These are phyloP conservation scores for Taphrina pruni DNA, from an alignment of 1,139 yeast species.

Conservation along the genomic window DNA sequence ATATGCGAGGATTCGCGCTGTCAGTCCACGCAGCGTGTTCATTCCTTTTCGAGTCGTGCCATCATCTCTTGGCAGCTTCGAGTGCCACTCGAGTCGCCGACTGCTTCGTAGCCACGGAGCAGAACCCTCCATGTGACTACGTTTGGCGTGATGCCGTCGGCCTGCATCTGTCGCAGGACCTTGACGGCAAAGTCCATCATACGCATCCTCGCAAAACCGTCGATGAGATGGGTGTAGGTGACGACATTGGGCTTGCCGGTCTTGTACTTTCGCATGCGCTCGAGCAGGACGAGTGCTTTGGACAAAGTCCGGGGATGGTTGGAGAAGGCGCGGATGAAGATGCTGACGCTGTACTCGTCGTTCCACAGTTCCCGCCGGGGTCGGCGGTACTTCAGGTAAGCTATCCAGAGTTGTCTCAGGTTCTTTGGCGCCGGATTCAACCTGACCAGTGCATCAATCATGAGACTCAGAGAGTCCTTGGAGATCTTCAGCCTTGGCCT, in stretches of 20 bases:
- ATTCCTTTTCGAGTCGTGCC: neutral
- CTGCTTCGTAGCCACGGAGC: conserved; percentile 17
- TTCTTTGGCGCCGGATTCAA: conserved; percentile 20
- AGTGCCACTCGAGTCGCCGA: conserved; percentile 9
- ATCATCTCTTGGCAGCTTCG: neutral
- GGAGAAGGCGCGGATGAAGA: conserved; percentile 35
- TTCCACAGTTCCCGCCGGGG: conserved; percentile 3
- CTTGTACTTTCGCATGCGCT: conserved; percentile 8
- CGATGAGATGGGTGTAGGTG: conserved; percentile 29
- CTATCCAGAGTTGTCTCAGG: conserved; percentile 14
- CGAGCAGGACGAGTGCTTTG: conserved; percentile 30
- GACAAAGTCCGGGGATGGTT: conserved; percentile 8
- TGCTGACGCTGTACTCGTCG: conserved; percentile 21
- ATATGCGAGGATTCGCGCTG: too few relatives aligned
- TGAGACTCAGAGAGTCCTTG: conserved; percentile 28
- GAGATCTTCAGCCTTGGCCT: conserved; percentile 1
- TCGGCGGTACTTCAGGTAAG: conserved; percentile 9
- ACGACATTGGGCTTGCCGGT: conserved; percentile 21
- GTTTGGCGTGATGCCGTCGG: conserved; percentile 25
- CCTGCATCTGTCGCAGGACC: conserved; percentile 33
- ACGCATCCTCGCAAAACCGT: conserved; percentile 22
- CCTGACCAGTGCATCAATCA: conserved; percentile 31
- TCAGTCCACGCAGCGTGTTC: neutral
- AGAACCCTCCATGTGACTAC: conserved; percentile 20
- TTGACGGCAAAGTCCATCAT: conserved; percentile 29